Percentiles rank a stretch among this genome's conserved stretches.
Conservation (phyloP, 805 yeast species). For the Nakazawaea siamensis region DNA sequence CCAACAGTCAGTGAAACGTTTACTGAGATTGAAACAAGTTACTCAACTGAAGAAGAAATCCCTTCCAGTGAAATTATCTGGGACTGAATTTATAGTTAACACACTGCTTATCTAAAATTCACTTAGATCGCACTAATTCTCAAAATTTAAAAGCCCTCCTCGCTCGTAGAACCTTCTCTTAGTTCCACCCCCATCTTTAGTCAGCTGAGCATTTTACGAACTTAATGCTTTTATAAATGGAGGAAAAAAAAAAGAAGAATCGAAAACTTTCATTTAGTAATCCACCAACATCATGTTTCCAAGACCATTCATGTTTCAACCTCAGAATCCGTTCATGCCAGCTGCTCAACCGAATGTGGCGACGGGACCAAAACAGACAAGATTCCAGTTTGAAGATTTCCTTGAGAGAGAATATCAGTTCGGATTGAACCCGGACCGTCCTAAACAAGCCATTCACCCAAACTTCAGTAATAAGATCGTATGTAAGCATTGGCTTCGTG, state of each 20-base stretch:
- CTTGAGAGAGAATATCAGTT: constrained; percentile 72
- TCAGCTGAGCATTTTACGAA: too few relatives aligned
- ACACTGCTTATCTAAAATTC: neutral
- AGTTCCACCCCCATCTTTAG: too few relatives aligned
- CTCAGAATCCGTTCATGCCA: constrained; percentile 2
- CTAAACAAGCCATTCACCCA: constrained; percentile 73
- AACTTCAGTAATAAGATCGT: constrained; percentile 72
- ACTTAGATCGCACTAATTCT: too few relatives aligned
- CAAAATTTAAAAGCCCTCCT: too few relatives aligned
- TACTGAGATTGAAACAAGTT: neutral
- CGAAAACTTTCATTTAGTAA: too few relatives aligned
- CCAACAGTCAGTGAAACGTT: constrained; percentile 1
- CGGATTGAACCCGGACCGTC: constrained; percentile 83
- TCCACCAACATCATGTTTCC: constrained; percentile 7
- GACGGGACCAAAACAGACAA: constrained; percentile 2
- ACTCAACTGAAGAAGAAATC: constrained; percentile 2
- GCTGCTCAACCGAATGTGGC: constrained; percentile 5
- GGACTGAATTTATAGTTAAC: constrained; percentile 1
- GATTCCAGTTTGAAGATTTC: constrained; percentile 70
- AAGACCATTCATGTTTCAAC: constrained; percentile 8
- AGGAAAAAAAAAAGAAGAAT: too few relatives aligned
- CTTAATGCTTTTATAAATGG: too few relatives aligned
- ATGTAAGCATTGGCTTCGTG: constrained; percentile 97
- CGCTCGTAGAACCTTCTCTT: too few relatives aligned
- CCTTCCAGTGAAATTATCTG: constrained; percentile 7